A percentile compares a stretch with the other conserved stretches of the same genome.
Conservation (phyloP, 225 moss, liverwort and hornwort species). For the Rhytidiadelphus loreus region DNA sequence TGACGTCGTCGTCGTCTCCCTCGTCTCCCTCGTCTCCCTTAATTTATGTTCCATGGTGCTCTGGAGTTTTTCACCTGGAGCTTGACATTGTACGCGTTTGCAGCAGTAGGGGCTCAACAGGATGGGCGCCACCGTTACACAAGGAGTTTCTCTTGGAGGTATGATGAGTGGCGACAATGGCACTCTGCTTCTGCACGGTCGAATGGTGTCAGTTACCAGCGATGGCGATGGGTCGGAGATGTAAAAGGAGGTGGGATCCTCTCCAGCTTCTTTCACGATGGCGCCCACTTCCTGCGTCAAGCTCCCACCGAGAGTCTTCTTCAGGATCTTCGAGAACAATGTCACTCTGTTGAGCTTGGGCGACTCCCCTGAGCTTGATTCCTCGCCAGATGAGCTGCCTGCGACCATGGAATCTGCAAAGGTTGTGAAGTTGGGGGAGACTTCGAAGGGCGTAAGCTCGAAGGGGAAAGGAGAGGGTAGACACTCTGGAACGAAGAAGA, state of each 20-base stretch:
- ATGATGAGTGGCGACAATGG: neutral
- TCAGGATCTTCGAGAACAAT: constrained; percentile 6
- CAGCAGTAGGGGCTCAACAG: neutral
- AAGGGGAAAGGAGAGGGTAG: neutral
- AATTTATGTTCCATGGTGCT: neutral
- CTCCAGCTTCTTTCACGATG: neutral
- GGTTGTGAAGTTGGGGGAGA: neutral
- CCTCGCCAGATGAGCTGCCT: neutral
- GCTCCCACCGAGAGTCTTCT: constrained; percentile 4
- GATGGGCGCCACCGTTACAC: neutral
- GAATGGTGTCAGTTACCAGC: neutral
- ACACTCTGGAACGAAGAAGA: neutral
- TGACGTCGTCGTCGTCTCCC: too few species aligned
- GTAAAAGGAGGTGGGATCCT: neutral
- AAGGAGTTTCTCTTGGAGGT: neutral
- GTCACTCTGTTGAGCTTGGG: constrained; percentile 11
- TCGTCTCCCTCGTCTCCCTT: neutral
- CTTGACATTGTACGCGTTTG: neutral
- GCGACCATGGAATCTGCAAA: neutral
- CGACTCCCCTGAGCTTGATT: neutral
- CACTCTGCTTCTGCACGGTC: neutral
- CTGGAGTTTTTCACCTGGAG: neutral
- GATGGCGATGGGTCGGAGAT: neutral
- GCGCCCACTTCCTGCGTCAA: constrained; percentile 8
- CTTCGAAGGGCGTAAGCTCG: neutral